phyloP scores from a whole-genome alignment of 2,329 filamentous ascomycete species.

The Aspergillus tanneri region DNA sequence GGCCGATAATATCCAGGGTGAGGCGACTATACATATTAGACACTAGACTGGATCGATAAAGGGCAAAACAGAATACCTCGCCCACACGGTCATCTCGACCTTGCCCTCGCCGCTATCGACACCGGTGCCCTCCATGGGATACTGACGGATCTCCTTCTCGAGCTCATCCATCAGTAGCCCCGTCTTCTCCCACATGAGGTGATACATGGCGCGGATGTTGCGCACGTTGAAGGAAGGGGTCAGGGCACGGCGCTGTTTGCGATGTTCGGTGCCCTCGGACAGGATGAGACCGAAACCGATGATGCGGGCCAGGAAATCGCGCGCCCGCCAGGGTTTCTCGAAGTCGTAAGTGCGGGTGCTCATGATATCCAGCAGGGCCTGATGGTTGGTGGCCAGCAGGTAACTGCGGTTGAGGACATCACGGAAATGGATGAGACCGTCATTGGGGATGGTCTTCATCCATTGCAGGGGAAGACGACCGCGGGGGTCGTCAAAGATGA shows the following conservation, averaged over 20 bases:
- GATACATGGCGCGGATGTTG: slow-evolving; percentile 37
- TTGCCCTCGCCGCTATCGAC: slow-evolving; percentile 26
- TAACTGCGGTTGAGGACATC: slow-evolving; percentile 45
- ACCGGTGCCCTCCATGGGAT: slow-evolving; percentile 30
- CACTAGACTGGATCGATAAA: too few species aligned
- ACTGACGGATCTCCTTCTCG: slow-evolving; percentile 28
- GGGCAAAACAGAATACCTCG: too few species aligned
- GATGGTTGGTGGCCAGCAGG: slow-evolving; percentile 35
- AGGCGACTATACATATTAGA: slow-evolving; percentile 40
- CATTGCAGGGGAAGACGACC: slow-evolving; percentile 41
- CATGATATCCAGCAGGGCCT: slow-evolving; percentile 52
- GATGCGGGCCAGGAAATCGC: slow-evolving; percentile 49
- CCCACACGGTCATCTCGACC: slow-evolving; percentile 38
- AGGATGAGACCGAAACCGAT: slow-evolving; percentile 54
- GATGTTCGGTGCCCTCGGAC: slow-evolving; percentile 52
- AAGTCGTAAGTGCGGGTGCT: slow-evolving; percentile 56
- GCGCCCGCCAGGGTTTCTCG: slow-evolving; percentile 49
- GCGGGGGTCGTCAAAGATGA: slow-evolving; percentile 37
- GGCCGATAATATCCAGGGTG: slow-evolving; percentile 59
- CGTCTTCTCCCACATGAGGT: slow-evolving; percentile 41
- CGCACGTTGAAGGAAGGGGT: slow-evolving; percentile 40
- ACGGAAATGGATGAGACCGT: slow-evolving; percentile 55
- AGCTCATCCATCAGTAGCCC: slow-evolving; percentile 34
- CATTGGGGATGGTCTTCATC: slow-evolving; percentile 55
- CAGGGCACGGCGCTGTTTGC: slow-evolving; percentile 44